Base-by-base conservation (phyloP, 192 early-diverging fungal genomes). In the Podila epigama region DNA sequence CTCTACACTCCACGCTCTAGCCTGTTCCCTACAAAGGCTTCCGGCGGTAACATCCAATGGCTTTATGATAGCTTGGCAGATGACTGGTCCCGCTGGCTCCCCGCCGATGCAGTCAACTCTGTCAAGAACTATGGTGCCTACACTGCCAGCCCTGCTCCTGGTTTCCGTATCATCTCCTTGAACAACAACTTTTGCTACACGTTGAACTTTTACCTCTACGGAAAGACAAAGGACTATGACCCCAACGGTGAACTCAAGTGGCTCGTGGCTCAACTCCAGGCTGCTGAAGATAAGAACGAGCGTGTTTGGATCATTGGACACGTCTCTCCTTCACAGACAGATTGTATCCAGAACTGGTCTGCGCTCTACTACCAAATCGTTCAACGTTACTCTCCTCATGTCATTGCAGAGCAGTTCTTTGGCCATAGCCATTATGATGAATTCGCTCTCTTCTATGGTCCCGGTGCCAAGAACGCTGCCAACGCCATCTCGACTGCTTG, bases 151-250 rank as follows among this genome's bases (percentile, higher is more conserved):
- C 86, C 86, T 22, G 34, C 60, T 3, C 69, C 72, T 41, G 85
- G 83, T 0, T 48, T 89, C 18, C 79, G 81, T 27, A 60, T 89
- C 27, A 81, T 89, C 42, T 82, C 81, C 9, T 32, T 89, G 7
- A 89, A 89, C 53, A 89, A 83, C 42, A 89, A 87, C 60, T 89
- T 86, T 44, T 89, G 86, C 29, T 89, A 89, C 56, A 83, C 73
- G 27, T 18, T 83, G 12, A 87, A 89, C 78, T 86, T 81, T 63
- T 87, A 84, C 80, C 68, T 86, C 11, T 82, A 85, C 66, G 75
- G 69, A 20, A 40, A 75, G 18, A 69, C 69, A 20, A 66, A 82
- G 31, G 77, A 75, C 18, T 59, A 68, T 58, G 86, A 89, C 55
- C 85, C 86, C 16, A 81, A 87, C 51, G 80, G 82, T 18, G 72